These are phyloP conservation scores for Alternaria arbusti DNA, from an alignment of 2,329 filamentous ascomycete species.

Conservation along the genomic window DNA sequence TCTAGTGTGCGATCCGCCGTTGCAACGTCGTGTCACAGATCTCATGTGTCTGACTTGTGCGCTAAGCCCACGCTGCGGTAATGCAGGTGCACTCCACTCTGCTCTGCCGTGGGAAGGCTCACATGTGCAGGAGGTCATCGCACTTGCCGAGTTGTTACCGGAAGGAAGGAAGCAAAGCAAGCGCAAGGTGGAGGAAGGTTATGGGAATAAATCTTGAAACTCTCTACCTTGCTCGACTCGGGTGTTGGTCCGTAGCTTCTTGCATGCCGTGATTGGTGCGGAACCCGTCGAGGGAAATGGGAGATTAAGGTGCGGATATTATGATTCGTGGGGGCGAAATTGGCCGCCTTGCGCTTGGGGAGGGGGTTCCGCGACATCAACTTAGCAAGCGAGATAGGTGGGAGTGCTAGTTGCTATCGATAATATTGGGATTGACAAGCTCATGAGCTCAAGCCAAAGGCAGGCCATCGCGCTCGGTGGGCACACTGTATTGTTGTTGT, in stretches of 20 bases:
- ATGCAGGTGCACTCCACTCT: background rate
- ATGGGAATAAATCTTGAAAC: background rate
- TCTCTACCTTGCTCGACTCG: background rate
- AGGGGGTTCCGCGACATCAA: background rate
- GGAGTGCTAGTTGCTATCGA: background rate
- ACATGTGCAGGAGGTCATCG: background rate
- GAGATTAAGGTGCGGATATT: background rate
- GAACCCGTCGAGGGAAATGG: background rate
- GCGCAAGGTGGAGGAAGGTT: background rate
- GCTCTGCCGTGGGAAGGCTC: background rate
- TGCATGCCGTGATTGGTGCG: background rate
- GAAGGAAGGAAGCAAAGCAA: background rate
- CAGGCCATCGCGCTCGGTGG: background rate
- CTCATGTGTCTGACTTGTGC: background rate
- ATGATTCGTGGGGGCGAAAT: constrained; percentile 2
- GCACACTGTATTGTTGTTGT: background rate
- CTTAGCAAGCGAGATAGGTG: background rate
- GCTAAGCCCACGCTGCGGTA: background rate
- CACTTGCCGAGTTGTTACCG: background rate
- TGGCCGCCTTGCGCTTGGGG: background rate
- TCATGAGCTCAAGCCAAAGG: background rate
- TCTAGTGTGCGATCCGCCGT: background rate
- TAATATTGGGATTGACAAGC: background rate
- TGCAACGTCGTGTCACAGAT: background rate
- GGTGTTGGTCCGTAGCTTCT: background rate